These are phyloP conservation scores for Protomyces macrosporus DNA, from an alignment of 1,139 yeast genomes.

Conservation along the genomic window DNA sequence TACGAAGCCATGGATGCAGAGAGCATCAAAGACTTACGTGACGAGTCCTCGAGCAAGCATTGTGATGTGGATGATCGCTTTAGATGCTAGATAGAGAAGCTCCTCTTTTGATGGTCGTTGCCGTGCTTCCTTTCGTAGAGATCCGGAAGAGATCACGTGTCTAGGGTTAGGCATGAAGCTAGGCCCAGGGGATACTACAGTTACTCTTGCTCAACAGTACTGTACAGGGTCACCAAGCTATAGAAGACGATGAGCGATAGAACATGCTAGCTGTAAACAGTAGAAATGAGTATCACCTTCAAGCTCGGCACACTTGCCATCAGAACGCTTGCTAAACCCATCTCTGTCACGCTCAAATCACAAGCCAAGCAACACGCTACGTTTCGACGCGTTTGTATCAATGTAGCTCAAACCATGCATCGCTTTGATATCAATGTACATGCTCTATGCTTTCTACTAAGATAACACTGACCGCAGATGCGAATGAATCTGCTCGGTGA, in stretches of 20 bases:
- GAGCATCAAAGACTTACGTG: not conserved
- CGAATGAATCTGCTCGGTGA: slow-evolving; percentile 62
- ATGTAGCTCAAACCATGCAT: slow-evolving; percentile 70
- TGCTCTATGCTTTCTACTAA: not conserved
- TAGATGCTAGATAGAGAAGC: not conserved
- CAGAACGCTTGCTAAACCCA: slow-evolving; percentile 75
- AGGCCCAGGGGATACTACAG: too few relatives aligned
- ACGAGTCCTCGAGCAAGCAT: slow-evolving; percentile 21
- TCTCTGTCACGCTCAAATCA: slow-evolving; percentile 63
- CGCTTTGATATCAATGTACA: slow-evolving; percentile 50
- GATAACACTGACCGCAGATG: slow-evolving; percentile 35
- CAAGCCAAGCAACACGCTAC: slow-evolving; percentile 71
- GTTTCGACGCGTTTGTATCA: slow-evolving; percentile 59
- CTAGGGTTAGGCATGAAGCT: not conserved
- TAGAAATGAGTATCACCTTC: slow-evolving; percentile 47
- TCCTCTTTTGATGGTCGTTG: not conserved
- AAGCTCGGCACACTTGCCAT: slow-evolving; percentile 70
- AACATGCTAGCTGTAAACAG: too few relatives aligned
- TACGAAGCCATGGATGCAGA: too few relatives aligned
- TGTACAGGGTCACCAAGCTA: too few relatives aligned
- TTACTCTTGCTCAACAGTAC: too few relatives aligned
- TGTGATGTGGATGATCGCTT: not conserved
- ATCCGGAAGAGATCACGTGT: not conserved
- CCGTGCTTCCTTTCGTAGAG: not conserved
- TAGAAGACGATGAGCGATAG: too few relatives aligned